These are phyloP conservation scores for Auricularia heimuer DNA, from an alignment of 768 basidiomycete genomes.

Conservation along the genomic window DNA sequence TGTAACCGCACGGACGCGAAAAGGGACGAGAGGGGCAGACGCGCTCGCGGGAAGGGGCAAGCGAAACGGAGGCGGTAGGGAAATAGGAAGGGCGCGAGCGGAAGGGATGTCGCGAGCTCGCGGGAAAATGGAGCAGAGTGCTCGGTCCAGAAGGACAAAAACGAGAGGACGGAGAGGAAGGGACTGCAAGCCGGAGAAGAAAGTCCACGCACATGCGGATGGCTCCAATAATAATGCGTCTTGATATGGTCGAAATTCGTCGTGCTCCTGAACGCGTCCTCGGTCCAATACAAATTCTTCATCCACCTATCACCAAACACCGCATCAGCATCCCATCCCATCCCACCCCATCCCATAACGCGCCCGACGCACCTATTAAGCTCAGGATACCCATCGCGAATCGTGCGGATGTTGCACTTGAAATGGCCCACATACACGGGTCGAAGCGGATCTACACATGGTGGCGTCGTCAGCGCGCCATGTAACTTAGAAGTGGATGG, in stretches of 20 bases:
- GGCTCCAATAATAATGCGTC: constrained; percentile 58
- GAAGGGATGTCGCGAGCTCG: too few relatives aligned
- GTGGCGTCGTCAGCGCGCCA: not conserved
- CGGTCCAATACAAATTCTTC: constrained; percentile 85
- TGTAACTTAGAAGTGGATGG: too few relatives aligned
- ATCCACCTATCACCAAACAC: constrained; percentile 45
- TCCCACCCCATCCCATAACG: too few relatives aligned
- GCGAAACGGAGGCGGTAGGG: too few relatives aligned
- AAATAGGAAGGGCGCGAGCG: too few relatives aligned
- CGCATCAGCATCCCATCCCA: not conserved
- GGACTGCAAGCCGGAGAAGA: too few relatives aligned
- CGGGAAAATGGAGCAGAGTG: too few relatives aligned
- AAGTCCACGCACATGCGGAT: constrained; percentile 19
- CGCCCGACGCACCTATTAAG: not conserved
- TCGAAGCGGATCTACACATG: constrained; percentile 23
- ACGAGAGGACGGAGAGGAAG: too few relatives aligned
- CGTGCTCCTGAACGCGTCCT: constrained; percentile 73
- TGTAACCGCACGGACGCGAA: too few relatives aligned
- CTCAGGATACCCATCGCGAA: constrained; percentile 33
- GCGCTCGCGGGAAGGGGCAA: too few relatives aligned
- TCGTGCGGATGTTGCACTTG: constrained; percentile 30
- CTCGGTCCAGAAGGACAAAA: too few relatives aligned
- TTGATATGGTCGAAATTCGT: constrained; percentile 89
- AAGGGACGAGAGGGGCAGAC: too few relatives aligned
- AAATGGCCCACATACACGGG: constrained; percentile 35